Evolutionary conservation across 306 rosid species (phyloP).

Genomic region (Vigna mungo): DNA sequence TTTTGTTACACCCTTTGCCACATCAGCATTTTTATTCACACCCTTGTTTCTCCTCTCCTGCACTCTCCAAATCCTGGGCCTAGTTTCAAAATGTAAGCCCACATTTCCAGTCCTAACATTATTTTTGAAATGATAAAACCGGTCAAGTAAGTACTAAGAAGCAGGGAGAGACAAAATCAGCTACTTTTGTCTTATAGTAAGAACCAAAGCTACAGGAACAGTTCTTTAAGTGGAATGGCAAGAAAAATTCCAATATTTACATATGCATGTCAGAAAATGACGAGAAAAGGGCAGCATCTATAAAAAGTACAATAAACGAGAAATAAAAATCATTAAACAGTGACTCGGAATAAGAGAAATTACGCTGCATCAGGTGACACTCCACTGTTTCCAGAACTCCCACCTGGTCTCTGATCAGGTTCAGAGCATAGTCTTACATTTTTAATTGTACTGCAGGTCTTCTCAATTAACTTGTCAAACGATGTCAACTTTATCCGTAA

Average conservation of each 20-base stretch:
- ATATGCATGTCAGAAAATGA: neutral
- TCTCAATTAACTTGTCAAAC: slow-evolving; percentile 87
- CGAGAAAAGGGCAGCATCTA: slow-evolving; percentile 17
- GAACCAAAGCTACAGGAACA: slow-evolving; percentile 27
- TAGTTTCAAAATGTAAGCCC: no score
- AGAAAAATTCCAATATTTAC: slow-evolving; percentile 26
- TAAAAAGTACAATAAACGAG: slow-evolving; percentile 18
- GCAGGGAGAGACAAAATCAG: neutral
- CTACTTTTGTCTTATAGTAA: slow-evolving; percentile 1
- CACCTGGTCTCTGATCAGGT: slow-evolving; percentile 80
- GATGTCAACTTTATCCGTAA: slow-evolving; percentile 84
- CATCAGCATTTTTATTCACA: no score
- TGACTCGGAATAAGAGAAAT: slow-evolving; percentile 43
- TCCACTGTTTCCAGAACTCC: slow-evolving; percentile 67
- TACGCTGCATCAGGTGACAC: slow-evolving; percentile 98
- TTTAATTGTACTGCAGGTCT: slow-evolving; percentile 78
- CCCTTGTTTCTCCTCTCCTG: no score
- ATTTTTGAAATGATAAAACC: neutral
- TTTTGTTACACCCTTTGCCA: no score
- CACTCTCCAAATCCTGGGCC: no score
- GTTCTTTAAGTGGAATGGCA: neutral
- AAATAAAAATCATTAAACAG: slow-evolving; percentile 38
- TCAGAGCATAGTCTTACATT: slow-evolving; percentile 86
- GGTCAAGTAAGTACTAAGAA: neutral
- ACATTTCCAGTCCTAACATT: neutral